Conservation (phyloP, 2,329 filamentous ascomycete species). For the Ceratocystis huliohia region DNA sequence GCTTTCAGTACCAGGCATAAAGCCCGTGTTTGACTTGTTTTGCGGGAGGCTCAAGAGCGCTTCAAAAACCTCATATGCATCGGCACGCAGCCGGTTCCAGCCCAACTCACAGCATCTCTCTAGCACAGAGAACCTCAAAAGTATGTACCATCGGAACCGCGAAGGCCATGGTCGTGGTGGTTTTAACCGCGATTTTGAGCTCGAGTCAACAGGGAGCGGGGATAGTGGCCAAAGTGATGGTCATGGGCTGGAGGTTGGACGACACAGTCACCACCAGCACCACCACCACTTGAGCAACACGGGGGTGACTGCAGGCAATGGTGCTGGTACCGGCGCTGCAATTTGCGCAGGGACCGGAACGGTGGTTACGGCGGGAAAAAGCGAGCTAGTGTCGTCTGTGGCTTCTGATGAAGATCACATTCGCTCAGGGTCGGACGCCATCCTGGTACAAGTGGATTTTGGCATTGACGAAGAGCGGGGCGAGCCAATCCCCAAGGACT, state of each 20-base stretch:
- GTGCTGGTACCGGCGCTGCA: background rate
- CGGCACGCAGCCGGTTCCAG: slow-evolving; percentile 27
- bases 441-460: slow-evolving; percentile 30
- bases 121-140: slow-evolving; percentile 21
- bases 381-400: slow-evolving; percentile 24
- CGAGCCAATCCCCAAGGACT: slow-evolving; percentile 17
- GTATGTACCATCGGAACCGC: slow-evolving; percentile 14
- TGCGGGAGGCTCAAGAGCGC: slow-evolving; percentile 25
- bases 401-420: slow-evolving; percentile 13
- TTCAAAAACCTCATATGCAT: slow-evolving; percentile 22
- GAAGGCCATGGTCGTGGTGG: background rate
- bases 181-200: slow-evolving; percentile 15
- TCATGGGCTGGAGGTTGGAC: background rate
- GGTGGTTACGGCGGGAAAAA: slow-evolving; percentile 18
- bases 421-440: slow-evolving; percentile 25
- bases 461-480: slow-evolving; percentile 26
- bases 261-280: background rate
- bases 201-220: slow-evolving; percentile 17
- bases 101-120: slow-evolving; percentile 26
- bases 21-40: slow-evolving; percentile 34
- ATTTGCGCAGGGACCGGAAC: slow-evolving; percentile 10
- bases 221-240: slow-evolving; percentile 7
- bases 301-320: slow-evolving; percentile 1
- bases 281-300: background rate
- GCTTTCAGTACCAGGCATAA: slow-evolving; percentile 38